A percentile compares a stretch with the other conserved stretches of the same genome.
These are phyloP conservation scores for Trichoderma polysporum DNA, from an alignment of 2,329 filamentous ascomycete genomes.

Conservation along the genomic window DNA sequence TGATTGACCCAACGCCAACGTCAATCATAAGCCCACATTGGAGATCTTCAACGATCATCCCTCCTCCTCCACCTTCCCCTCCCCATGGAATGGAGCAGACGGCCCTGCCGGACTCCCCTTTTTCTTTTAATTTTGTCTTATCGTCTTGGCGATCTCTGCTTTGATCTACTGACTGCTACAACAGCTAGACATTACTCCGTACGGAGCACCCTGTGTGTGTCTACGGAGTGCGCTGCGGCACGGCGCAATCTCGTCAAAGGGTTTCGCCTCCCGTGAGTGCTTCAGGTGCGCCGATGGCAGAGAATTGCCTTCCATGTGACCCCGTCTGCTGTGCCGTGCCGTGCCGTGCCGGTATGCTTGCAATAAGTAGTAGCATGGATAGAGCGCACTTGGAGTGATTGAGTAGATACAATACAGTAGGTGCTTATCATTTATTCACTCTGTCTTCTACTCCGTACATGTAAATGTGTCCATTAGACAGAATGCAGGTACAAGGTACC, in stretches of 20 bases:
- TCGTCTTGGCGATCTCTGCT: conserved; percentile 1
- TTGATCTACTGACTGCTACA: not conserved
- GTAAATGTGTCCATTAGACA: not conserved
- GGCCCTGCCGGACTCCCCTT: not conserved
- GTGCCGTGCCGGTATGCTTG: not conserved
- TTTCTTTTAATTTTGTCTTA: not conserved
- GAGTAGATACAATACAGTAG: too few relatives aligned
- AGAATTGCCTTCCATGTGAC: not conserved
- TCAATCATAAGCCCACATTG: not conserved
- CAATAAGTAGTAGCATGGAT: not conserved
- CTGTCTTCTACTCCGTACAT: too few relatives aligned
- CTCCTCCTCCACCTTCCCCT: not conserved
- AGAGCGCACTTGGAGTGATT: not conserved
- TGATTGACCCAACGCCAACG: not conserved
- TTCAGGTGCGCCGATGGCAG: conserved; percentile 7
- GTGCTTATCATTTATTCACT: too few relatives aligned
- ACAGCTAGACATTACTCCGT: not conserved
- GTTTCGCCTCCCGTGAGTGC: not conserved
- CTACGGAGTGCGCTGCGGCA: too few relatives aligned
- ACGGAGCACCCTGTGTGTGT: not conserved
- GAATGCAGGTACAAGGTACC: not conserved
- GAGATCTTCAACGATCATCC: not conserved
- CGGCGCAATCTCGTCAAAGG: conserved; percentile 7
- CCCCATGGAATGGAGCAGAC: not conserved
- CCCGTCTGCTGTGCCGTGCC: not conserved